Conservation (phyloP, 1,284 basidiomycete genomes). For the Hymenochaete sp. region DNA sequence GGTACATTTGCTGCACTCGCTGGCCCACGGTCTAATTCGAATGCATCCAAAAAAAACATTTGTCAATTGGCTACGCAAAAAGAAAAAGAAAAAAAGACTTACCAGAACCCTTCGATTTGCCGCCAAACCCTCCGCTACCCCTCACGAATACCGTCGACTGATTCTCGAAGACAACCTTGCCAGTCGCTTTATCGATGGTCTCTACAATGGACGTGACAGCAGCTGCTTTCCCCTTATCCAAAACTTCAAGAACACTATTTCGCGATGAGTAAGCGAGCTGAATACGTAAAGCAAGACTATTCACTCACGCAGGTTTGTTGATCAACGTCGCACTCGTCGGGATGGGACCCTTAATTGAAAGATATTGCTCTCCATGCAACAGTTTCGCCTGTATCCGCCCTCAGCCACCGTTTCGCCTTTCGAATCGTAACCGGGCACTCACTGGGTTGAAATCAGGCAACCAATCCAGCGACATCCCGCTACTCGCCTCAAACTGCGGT, state of each 20-base stretch:
- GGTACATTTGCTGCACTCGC: conserved; percentile 80
- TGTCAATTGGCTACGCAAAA: neutral
- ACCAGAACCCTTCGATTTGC: conserved; percentile 81
- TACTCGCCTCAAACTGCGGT: conserved; percentile 78
- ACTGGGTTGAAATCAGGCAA: conserved; percentile 93
- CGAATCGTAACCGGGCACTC: conserved; percentile 24
- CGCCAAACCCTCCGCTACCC: conserved; percentile 92
- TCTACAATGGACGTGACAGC: conserved; percentile 74
- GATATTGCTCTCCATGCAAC: conserved; percentile 97
- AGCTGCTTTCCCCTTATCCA: conserved; percentile 90
- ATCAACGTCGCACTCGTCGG: conserved; percentile 83
- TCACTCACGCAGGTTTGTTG: conserved; percentile 58
- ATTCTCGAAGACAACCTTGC: conserved; percentile 85
- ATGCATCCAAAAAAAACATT: neutral
- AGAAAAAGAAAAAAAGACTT: conserved; percentile 20
- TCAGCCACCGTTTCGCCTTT: neutral
- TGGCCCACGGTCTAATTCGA: conserved; percentile 71
- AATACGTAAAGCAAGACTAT: too few species aligned
- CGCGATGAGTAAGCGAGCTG: too few species aligned
- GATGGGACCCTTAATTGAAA: conserved; percentile 82
- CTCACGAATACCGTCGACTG: conserved; percentile 91
- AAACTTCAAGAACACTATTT: conserved; percentile 70
- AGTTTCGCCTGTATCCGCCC: conserved; percentile 64
- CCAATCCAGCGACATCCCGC: conserved; percentile 66
- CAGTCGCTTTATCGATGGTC: conserved; percentile 72